Evolutionary conservation across 2,329 filamentous ascomycete genomes (phyloP).

Genomic region (Stagonosporopsis vannaccii): DNA sequence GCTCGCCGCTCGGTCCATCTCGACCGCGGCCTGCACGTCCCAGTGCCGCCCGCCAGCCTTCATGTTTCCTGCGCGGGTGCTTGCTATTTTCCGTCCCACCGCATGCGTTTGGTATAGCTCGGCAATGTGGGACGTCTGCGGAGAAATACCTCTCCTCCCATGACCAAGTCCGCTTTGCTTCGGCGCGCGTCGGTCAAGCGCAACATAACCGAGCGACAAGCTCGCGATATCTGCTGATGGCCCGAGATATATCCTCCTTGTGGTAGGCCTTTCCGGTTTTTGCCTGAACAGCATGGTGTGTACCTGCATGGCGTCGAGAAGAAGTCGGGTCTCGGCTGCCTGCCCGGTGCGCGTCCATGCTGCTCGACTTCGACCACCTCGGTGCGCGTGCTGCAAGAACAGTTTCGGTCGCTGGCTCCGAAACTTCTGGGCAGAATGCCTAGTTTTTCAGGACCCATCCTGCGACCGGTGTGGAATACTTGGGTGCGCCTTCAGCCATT

Average conservation of each 20-base stretch:
- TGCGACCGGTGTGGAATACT: slow-evolving; percentile 10
- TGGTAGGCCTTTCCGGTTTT: slow-evolving; percentile 11
- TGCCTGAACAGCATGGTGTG: slow-evolving; percentile 4
- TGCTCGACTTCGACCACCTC: slow-evolving; percentile 3
- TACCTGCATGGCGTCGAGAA: slow-evolving; percentile 21
- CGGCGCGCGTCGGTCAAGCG: slow-evolving; percentile 17
- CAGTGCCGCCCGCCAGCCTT: slow-evolving; percentile 11
- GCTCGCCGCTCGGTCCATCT: slow-evolving; percentile 17
- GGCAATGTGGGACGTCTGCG: slow-evolving; percentile 17
- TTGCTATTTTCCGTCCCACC: slow-evolving; percentile 16
- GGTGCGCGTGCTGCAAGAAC: slow-evolving; percentile 11
- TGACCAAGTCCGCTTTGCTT: slow-evolving; percentile 19
- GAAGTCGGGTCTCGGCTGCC: slow-evolving; percentile 12
- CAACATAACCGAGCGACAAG: slow-evolving; percentile 8
- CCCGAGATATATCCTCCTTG: slow-evolving; percentile 13
- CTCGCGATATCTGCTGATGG: slow-evolving; percentile 11
- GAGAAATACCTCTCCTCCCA: slow-evolving; percentile 21
- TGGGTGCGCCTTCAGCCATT: slow-evolving; percentile 7
- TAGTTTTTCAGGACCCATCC: slow-evolving; percentile 8
- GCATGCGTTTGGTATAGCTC: slow-evolving; percentile 16
- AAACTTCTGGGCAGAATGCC: slow-evolving; percentile 22
- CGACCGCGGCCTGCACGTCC: slow-evolving; percentile 11
- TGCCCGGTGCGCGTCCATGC: background rate
- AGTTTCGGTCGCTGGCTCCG: slow-evolving; percentile 14
- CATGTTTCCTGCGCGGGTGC: slow-evolving; percentile 9